Percentiles rank a stretch among this genome's conserved stretches.
These are phyloP conservation scores for Schoenoplectus triqueter DNA, from an alignment of 202 grass and related monocot genomes.

Conservation along the genomic window DNA sequence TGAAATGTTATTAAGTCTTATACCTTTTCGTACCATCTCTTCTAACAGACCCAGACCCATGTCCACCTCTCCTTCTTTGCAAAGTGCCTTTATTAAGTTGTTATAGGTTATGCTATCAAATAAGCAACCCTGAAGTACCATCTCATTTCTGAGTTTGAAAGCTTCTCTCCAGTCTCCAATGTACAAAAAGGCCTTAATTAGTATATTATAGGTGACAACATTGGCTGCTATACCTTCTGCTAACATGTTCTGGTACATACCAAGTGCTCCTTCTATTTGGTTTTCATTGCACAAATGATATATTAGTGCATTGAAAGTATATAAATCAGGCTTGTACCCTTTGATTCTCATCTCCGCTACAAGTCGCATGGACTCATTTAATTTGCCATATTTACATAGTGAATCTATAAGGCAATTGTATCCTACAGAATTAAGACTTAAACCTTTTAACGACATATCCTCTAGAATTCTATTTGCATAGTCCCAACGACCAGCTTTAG, in stretches of 20 bases:
- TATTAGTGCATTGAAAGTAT: slow-evolving; percentile 81
- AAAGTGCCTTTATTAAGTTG: slow-evolving; percentile 82
- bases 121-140: slow-evolving; percentile 68
- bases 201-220: slow-evolving; percentile 83
- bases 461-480: slow-evolving; percentile 52
- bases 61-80: slow-evolving; percentile 68
- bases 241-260: slow-evolving; percentile 70
- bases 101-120: slow-evolving; percentile 87
- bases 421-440: slow-evolving; percentile 61
- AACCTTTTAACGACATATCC: slow-evolving; percentile 67
- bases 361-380: slow-evolving; percentile 55
- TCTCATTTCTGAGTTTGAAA: slow-evolving; percentile 69
- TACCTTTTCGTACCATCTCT: slow-evolving; percentile 77
- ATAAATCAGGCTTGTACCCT: slow-evolving; percentile 79
- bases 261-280: slow-evolving; percentile 65
- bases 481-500: slow-evolving; percentile 69
- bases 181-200: slow-evolving; percentile 65
- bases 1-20: slow-evolving; percentile 80
- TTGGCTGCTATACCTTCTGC: slow-evolving; percentile 69
- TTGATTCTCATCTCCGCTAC: slow-evolving; percentile 75
- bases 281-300: slow-evolving; percentile 65
- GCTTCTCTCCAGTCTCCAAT: slow-evolving; percentile 65
- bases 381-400: slow-evolving; percentile 61
- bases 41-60: slow-evolving; percentile 54
- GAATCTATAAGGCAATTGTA: slow-evolving; percentile 91